Evolutionary conservation across 176 grass and related monocot species (phyloP), one percentile per base, ranked within the genome.

Genomic region (Pharus latifolius): DNA sequence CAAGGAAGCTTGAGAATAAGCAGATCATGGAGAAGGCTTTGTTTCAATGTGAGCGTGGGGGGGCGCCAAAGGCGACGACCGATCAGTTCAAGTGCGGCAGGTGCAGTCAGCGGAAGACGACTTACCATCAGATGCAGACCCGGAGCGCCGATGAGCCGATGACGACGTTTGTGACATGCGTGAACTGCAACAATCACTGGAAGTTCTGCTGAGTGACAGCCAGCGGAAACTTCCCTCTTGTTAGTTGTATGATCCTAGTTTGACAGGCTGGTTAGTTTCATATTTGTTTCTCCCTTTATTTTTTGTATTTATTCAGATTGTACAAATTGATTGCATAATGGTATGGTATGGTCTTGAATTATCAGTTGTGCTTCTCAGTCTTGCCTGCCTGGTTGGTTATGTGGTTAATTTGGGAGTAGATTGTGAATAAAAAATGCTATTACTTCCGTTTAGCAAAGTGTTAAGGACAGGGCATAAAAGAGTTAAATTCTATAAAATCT

Each of bases 101-200:
- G 31, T 86, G 83, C 7, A 70, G 77, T 17, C 83, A 81, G 78
- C 70, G 77, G 33, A 86, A 86, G 70, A 81, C 71, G 1, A 86
- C 77, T n/a, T 86, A 81, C 40, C 65, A 86, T 44, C 83, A 86
- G 56, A 33, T 81, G 9, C 77, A 86, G 47, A 86, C 83, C 2
- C 70, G 77, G 43, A 81, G 77, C 31, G 78, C 83, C 3, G 83
- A 81, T 4, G 83, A 86, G 56, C 83, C 83, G 2, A 86, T 86
- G 83, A 86, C 83, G 1, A 86, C 77, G 30, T 86, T 81, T 5
- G 72, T 81, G 3, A 86, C 77, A 3, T 81, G 84, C 22, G 84
- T 86, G n/a, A 86, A 81, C 55, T 86, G 78, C 77, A 86, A 86
- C 52, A 86, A 81, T 40, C 83, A 77, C 64, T 81, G 84, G 84